Base-by-base conservation (phyloP, 2,329 filamentous ascomycete species). In the Atkinsonella hypoxylon region DNA sequence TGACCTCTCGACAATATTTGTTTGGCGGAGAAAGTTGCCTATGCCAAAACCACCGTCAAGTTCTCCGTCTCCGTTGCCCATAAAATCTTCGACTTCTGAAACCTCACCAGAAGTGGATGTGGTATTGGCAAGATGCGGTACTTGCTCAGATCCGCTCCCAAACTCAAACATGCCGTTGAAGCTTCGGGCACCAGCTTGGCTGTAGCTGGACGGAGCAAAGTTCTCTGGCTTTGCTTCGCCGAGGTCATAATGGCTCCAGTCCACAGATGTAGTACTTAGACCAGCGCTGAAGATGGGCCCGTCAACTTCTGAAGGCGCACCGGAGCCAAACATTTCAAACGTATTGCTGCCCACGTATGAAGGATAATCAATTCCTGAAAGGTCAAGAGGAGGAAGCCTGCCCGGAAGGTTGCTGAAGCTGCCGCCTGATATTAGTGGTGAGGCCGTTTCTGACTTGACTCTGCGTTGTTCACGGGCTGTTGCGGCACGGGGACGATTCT, bases 81-180 rank as follows among this genome's bases (percentile, higher is more conserved):
- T 65, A 53, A 76, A 74, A 56, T 84, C 81, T 54, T 84, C 82
- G 5, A 79, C 79, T 61, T 84, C 81, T 10, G 81, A 84, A 9
- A 83, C 80, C 53, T 85, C 81, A 36, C 81, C 81, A 12, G 81
- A 85, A 9, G 79, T 83, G 10, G 79, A 80, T 1, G 76, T 78
- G 47, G 72, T 72, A 60, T 77, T 71, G 54, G 78, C 76, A 58
- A 83, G 62, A 46, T 75, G 69, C 47, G 74, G 72, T 30, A 75
- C 71, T 55, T 75, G 76, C 59, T 79, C 77, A n/a, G 72, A 75
- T 54, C 71, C 75, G 57, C 65, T 71, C 55, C 64, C 66, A 49
- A 74, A 78, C 49, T 79, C 78, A 56, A 75, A 76, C 6, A 69
- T 57, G 38, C 73, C 73, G 54, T 70, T 73, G 60, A 76, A 77